Conservation (phyloP, 2,329 filamentous ascomycete species). For the Pseudopyricularia cyperi region DNA sequence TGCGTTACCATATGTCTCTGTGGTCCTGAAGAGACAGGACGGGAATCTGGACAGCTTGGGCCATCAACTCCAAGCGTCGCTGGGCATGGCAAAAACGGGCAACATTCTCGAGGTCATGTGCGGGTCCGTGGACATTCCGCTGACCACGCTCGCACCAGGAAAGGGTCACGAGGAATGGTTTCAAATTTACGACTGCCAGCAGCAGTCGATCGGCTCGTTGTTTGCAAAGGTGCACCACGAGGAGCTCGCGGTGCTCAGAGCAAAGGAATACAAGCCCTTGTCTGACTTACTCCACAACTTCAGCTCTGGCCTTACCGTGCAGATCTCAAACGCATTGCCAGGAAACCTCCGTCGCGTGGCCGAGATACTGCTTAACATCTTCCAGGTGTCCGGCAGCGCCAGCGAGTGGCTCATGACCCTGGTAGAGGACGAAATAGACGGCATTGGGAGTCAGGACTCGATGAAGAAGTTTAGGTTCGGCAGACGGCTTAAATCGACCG, state of each 20-base stretch:
- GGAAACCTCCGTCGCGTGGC: conserved; percentile 68
- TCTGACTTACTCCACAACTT: conserved; percentile 79
- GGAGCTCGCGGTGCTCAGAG: conserved; percentile 79
- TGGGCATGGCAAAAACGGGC: conserved; percentile 26
- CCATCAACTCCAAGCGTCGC: conserved; percentile 27
- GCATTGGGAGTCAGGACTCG: conserved; percentile 68
- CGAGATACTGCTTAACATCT: conserved; percentile 84
- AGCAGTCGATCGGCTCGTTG: conserved; percentile 69
- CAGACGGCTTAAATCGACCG: conserved; percentile 56
- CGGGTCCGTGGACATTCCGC: conserved; percentile 68
- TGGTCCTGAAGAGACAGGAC: conserved; percentile 58
- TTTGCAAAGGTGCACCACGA: conserved; percentile 73
- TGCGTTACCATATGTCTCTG: conserved; percentile 52
- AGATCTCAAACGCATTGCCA: conserved; percentile 69
- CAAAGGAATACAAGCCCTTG: conserved; percentile 71
- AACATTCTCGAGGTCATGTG: conserved; percentile 39
- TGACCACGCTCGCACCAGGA: conserved; percentile 65
- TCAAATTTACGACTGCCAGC: conserved; percentile 62
- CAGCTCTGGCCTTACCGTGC: conserved; percentile 66
- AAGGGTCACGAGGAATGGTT: conserved; percentile 83
- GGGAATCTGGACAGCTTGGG: conserved; percentile 31
- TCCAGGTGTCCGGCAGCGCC: conserved; percentile 76
- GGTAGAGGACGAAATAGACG: conserved; percentile 95
- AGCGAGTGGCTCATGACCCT: conserved; percentile 85
- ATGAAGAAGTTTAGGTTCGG: conserved; percentile 63